Evolutionary conservation across 768 basidiomycete genomes (phyloP), one percentile per base, ranked within the genome.

Genomic region (Rubroboletus satanas): DNA sequence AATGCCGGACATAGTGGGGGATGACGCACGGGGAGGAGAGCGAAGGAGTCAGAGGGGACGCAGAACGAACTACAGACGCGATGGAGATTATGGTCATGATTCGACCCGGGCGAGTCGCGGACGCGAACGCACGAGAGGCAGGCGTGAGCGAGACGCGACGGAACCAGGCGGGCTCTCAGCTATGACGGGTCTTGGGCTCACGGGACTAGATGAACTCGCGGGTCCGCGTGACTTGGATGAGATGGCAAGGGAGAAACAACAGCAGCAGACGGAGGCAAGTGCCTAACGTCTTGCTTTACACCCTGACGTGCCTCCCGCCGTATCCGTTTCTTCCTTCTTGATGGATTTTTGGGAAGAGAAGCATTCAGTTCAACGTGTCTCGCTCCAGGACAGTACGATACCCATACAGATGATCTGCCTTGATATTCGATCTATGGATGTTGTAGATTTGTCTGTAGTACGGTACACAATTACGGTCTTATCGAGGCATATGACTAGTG

Each of bases 111-210:
- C 29, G 26, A 31, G 14, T 28, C 65, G 58, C 8, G 65, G 56
- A 44, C 59, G 52, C 45, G 62, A 53, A 48, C 58, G 48, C 12
- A 48, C 57, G 10, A 49, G 56, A 14, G 29, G 38, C 0, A 41
- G 38, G 5, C 33, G 11, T 21, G 65, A 51, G 10, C 57, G 37
- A 9, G 57, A 55, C 14, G 14, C 7, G 29, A 49, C n/a, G 14
- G 62, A 62, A 28, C 58, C 46, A 11, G 55, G 57, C 18, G 57
- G 49, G 7, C 60, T 70, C 12, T 61, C 68, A 5, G 64, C 68
- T 17, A 52, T 72, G 5, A 68, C 39, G 17, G 68, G 70, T 1
- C 64, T 70, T 18, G 68, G 64, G 3, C 68, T 70, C 42, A 64
- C 35, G 0, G 58, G 60, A 10, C 54, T 70, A 12, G 66, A 70